Evolutionary conservation across 2,329 filamentous ascomycete species (phyloP).

Genomic region (Didymella sp.): DNA sequence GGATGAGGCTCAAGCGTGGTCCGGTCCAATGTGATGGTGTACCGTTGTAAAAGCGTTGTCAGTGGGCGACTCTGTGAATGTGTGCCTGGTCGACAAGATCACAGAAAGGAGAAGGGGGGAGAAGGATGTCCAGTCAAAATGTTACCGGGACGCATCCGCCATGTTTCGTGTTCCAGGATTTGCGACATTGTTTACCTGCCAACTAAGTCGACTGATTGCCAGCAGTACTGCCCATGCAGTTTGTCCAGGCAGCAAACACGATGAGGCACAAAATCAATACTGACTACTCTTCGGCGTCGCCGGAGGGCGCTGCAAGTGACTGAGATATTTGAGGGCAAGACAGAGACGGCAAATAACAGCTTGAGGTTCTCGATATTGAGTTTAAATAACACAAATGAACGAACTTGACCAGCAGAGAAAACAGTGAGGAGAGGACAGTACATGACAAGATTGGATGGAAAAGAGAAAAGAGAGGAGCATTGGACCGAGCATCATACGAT

Average conservation of each 20-base stretch:
- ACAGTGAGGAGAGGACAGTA: too few relatives aligned
- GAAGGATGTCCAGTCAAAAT: neutral
- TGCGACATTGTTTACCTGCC: neutral
- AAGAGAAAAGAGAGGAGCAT: neutral
- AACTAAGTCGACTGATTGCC: neutral
- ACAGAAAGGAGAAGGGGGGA: neutral
- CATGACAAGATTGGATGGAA: too few relatives aligned
- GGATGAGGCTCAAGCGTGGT: conserved; percentile 13
- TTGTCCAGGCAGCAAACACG: neutral
- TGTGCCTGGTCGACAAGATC: conserved; percentile 2
- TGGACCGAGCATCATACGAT: neutral
- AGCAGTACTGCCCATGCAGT: neutral
- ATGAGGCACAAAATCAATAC: neutral
- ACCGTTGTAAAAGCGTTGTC: neutral
- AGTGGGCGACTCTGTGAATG: conserved; percentile 2
- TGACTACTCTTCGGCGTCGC: neutral
- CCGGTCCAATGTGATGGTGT: conserved; percentile 8
- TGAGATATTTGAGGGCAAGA: neutral
- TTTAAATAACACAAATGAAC: neutral
- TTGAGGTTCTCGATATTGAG: neutral
- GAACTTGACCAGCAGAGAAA: neutral
- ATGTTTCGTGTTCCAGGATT: neutral
- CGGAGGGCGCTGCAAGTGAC: neutral
- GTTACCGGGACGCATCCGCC: neutral
- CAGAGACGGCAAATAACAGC: neutral